Evolutionary conservation across 352 stramenopile genomes (phyloP), one percentile per base, ranked within the genome.

Genomic region (Phytophthora pisi): DNA sequence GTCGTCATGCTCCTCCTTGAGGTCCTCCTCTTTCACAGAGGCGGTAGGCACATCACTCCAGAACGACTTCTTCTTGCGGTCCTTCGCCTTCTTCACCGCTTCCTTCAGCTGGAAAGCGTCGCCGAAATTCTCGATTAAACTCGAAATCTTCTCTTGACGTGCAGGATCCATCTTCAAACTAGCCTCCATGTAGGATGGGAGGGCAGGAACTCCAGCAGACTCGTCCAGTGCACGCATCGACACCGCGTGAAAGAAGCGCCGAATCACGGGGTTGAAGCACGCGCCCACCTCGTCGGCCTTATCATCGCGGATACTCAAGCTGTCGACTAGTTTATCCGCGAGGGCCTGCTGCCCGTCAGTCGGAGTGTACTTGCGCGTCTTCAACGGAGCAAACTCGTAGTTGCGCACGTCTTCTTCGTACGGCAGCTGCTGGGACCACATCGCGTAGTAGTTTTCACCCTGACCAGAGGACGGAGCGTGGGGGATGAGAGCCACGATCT

Each of bases 341-440:
- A 89, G 59, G 1, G 70, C 61, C 26, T 92, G 84, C 57, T 95
- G 85, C n/a, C 82, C 51, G 9, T 75, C 70, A 7, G 63, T 89
- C 2, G 84, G 86, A 7, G 69, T 71, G 30, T 79, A 58, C 61
- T 89, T 86, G n/a, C 68, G 59, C 4, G 58, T 83, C 42, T 83
- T 83, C 6, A 93, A 72, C 15, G 86, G 77, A 42, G 82, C 74
- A 63, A 95, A 95, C 63, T 95, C 86, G 52, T 93, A 95, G 20
- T 64, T 83, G 7, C 88, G 81, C 36, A 94, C 11, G 42, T 95
- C 88, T 75, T 95, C 88, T 63, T 92, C 86, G 50, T 84, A 94
- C 36, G 88, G 86, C 50, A 95, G 58, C 59, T 91, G 82, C 26
- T 93, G 84, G 6, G 76, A 74, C 86, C 81, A 95, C 38, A 95